Percentiles rank a stretch among this genome's conserved stretches.
Conservation (phyloP, 2,329 filamentous ascomycete species). For the Ceratocystis cubensis region DNA sequence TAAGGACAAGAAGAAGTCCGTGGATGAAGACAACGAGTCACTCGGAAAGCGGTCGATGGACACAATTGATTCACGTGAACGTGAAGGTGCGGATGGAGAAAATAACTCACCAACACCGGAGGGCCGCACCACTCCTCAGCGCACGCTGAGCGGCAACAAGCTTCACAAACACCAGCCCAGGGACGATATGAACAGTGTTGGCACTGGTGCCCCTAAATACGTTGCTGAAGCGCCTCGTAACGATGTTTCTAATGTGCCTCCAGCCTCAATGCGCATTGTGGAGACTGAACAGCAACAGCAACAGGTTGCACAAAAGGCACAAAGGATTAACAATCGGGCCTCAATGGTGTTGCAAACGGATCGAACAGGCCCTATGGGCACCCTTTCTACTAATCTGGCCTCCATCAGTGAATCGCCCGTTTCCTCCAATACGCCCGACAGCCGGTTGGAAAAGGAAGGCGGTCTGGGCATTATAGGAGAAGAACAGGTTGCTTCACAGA, state of each 20-base stretch:
- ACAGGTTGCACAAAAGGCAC: slow-evolving; percentile 21
- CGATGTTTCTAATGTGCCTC: slow-evolving; percentile 43
- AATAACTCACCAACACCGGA: slow-evolving; percentile 28
- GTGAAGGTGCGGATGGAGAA: slow-evolving; percentile 6
- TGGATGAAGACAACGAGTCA: slow-evolving; percentile 47
- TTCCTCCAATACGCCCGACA: slow-evolving; percentile 39
- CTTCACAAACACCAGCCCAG: slow-evolving; percentile 54
- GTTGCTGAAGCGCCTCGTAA: slow-evolving; percentile 34
- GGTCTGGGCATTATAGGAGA: slow-evolving; percentile 47
- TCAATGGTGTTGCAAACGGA: slow-evolving; percentile 13
- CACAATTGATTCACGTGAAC: slow-evolving; percentile 16
- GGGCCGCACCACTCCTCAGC: slow-evolving; percentile 35
- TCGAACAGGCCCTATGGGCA: neutral
- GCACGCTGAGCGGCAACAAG: slow-evolving; percentile 45
- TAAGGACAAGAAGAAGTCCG: slow-evolving; percentile 46
- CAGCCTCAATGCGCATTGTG: slow-evolving; percentile 47
- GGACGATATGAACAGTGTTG: slow-evolving; percentile 34
- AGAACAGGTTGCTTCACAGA: slow-evolving; percentile 28
- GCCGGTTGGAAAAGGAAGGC: slow-evolving; percentile 53
- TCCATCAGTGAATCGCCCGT: slow-evolving; percentile 25
- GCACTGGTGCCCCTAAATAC: slow-evolving; percentile 15
- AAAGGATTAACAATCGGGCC: slow-evolving; percentile 14
- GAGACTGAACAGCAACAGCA: slow-evolving; percentile 39
- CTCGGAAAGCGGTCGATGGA: slow-evolving; percentile 28
- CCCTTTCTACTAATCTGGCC: neutral